Base-by-base conservation (phyloP, 1,139 yeast genomes). In the Kluyveromyces marxianus region DNA sequence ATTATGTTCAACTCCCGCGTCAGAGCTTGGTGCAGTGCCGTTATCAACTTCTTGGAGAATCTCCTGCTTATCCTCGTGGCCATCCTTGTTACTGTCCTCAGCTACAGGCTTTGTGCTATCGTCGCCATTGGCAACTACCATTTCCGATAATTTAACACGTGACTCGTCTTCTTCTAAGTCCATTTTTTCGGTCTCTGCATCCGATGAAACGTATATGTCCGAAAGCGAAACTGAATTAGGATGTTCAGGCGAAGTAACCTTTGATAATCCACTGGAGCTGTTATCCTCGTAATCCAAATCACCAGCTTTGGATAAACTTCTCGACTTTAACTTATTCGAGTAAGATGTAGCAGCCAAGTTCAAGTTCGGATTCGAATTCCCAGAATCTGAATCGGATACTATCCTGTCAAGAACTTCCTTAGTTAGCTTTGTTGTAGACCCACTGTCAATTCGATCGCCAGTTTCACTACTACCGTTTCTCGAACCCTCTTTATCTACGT, bases 111-210 rank as follows among this genome's bases (percentile, higher is more conserved):
- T 38, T 28, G 7, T 25, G 3, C 7, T 27, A 10, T 27, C 35
- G 27, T 14, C 29, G n/a, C 27, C 10, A 14, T 27, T 34, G n/a
- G 10, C 30, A 8, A 30, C 25, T 10, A 25, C 39, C 36, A 34
- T 33, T 5, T 37, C 45, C 26, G 44, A 35, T 21, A 45, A 33
- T 3, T 33, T 37, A n/a, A 37, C 46, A 43, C 45, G 46, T 24
- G 46, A 30, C n/a, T 48, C 44, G 35, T 45, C 44, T 35, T 40
- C 42, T 29, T 45, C 43, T 25, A 42, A 39, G 7, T 49, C 63
- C 62, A 62, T 55, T 47, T 59, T 62, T 44, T 62, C 66, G 2
- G 66, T 62, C 39, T 60, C 66, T 38, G 66, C 66, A 51, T 60
- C 63, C 42, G 62, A 56, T 10, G 63, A 56, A 31, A 60, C 54